These are phyloP conservation scores for Vickermania spadyakhi DNA, from an alignment of 208 protist genomes.

Conservation along the genomic window DNA sequence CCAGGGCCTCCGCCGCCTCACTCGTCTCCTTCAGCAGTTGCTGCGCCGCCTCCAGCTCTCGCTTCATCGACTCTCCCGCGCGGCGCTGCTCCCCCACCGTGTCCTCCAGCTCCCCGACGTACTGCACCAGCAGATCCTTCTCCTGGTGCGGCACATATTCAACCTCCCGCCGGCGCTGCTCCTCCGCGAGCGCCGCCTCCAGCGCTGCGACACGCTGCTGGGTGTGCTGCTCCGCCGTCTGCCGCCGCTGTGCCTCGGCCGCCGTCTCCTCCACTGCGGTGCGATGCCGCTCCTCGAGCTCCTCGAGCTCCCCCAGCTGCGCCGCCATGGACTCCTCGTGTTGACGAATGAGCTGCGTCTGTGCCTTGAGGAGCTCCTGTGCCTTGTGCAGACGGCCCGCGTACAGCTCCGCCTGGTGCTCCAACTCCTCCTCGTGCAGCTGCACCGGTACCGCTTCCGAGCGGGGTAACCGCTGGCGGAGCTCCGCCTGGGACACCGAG, in stretches of 20 bases:
- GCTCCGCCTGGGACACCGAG: conserved; percentile 30
- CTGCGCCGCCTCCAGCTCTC: background rate
- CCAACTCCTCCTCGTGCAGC: conserved; percentile 36
- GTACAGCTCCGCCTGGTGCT: conserved; percentile 41
- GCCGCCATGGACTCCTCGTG: conserved; percentile 48
- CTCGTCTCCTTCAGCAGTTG: background rate
- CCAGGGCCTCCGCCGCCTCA: background rate
- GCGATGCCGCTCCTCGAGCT: conserved; percentile 17
- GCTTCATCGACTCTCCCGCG: background rate
- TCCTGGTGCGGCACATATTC: conserved; percentile 4
- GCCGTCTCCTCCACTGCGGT: conserved; percentile 4
- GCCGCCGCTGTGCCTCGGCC: background rate
- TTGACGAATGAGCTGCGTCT: conserved; percentile 34
- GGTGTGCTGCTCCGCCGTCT: conserved; percentile 14
- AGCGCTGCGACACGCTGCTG: conserved; percentile 14
- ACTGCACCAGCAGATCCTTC: conserved; percentile 2
- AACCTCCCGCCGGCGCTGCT: conserved; percentile 16
- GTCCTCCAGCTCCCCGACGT: conserved; percentile 5
- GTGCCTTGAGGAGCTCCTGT: conserved; percentile 42
- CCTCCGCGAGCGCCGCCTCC: conserved; percentile 14
- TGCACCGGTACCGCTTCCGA: conserved; percentile 32
- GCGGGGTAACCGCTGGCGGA: conserved; percentile 17
- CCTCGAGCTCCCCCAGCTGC: conserved; percentile 30
- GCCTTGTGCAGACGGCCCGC: conserved; percentile 46
- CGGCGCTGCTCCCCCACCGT: background rate